Conservation (phyloP, 2,329 filamentous ascomycete species). For the Tolypocladium inflatum region DNA sequence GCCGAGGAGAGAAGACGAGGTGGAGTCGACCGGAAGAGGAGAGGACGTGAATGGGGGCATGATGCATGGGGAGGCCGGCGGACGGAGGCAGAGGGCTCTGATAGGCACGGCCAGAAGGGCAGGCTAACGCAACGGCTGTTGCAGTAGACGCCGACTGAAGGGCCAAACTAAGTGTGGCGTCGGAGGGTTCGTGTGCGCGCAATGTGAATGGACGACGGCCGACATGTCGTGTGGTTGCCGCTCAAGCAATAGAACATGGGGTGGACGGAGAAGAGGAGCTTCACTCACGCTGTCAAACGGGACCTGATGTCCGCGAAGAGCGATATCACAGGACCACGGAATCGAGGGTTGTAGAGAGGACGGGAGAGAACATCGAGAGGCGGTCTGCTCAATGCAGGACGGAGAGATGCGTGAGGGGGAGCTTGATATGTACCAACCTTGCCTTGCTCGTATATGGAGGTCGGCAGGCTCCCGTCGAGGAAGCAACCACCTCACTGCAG, state of each 20-base stretch:
- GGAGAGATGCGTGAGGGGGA: neutral
- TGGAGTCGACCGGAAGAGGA: conserved; percentile 17
- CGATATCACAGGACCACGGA: neutral
- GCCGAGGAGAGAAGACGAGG: conserved; percentile 21
- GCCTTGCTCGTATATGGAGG: too few relatives aligned
- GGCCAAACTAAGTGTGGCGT: neutral
- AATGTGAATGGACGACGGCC: conserved; percentile 1
- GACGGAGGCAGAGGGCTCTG: neutral
- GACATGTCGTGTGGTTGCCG: neutral
- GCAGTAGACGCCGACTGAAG: neutral
- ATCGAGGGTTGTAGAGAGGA: neutral
- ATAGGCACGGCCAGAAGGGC: neutral
- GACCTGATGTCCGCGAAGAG: neutral
- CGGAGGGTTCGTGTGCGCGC: neutral
- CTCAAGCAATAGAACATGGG: neutral
- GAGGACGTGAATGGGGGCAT: conserved; percentile 9
- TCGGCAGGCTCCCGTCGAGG: neutral
- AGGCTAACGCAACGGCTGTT: neutral
- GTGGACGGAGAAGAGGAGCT: neutral
- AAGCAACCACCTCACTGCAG: neutral
- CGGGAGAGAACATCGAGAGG: neutral
- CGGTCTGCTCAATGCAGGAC: neutral
- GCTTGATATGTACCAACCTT: neutral
- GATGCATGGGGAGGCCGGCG: conserved; percentile 1
- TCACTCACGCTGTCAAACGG: neutral